phyloP scores from a whole-genome alignment of 495 filamentous ascomycete genomes.

The Astrocystis sublimbata region DNA sequence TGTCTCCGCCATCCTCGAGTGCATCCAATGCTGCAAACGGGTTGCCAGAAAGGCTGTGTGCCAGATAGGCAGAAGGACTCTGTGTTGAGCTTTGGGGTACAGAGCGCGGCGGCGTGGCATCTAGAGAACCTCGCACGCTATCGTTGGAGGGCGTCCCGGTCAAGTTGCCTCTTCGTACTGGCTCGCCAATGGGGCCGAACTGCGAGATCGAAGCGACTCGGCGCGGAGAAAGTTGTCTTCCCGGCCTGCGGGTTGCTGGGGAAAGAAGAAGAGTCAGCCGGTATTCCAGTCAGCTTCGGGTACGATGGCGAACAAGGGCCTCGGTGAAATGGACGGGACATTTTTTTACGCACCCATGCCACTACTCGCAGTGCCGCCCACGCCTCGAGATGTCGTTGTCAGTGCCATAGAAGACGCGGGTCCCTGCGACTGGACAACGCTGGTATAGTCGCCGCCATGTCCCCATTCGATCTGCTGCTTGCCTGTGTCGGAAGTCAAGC shows the following conservation, averaged over 20 bases:
- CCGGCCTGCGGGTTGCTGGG: background rate
- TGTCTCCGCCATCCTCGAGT: background rate
- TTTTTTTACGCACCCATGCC: background rate
- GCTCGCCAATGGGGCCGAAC: slow-evolving; percentile 15
- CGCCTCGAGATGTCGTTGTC: background rate
- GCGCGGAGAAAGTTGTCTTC: background rate
- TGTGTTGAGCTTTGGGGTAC: background rate
- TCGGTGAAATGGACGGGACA: too few relatives aligned
- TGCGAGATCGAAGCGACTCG: background rate
- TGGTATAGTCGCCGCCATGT: background rate
- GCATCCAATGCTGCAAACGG: slow-evolving; percentile 2
- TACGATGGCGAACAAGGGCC: background rate
- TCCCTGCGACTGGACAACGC: background rate
- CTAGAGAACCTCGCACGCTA: background rate
- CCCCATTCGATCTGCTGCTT: slow-evolving; percentile 3
- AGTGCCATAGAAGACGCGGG: background rate
- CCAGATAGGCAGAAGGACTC: background rate
- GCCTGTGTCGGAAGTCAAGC: background rate
- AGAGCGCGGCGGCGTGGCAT: background rate
- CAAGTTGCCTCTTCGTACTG: background rate
- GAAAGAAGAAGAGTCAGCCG: background rate
- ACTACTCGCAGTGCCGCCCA: background rate
- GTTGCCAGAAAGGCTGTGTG: background rate
- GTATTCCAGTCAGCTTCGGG: too few relatives aligned
- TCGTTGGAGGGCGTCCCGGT: background rate